Evolutionary conservation across 331 rosid species (phyloP).

Genomic region (Arachis monticola): DNA sequence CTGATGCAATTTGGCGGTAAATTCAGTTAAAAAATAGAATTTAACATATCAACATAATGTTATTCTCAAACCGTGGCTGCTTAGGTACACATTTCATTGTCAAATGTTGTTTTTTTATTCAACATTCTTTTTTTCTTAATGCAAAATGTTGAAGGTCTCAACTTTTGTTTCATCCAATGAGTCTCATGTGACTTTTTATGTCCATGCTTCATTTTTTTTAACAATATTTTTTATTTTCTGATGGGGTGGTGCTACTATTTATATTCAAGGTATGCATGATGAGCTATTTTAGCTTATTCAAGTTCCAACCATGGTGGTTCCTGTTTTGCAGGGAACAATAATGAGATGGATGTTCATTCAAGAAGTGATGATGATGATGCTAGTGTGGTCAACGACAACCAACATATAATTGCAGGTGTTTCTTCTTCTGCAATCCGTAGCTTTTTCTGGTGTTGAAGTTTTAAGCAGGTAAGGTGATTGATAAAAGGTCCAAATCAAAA

Average conservation of each 20-base stretch:
- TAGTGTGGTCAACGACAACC: neutral
- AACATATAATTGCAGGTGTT: constrained; percentile 20
- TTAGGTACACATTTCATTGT: constrained; percentile 55
- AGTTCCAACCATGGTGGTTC: constrained; percentile 37
- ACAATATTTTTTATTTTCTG: constrained; percentile 19
- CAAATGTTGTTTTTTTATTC: constrained; percentile 36
- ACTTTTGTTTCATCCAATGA: constrained; percentile 29
- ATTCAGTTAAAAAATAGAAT: constrained; percentile 43
- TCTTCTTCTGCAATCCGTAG: constrained; percentile 21
- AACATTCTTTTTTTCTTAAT: constrained; percentile 13
- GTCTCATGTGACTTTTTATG: constrained; percentile 32
- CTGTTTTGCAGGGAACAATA: constrained; percentile 41
- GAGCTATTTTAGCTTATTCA: constrained; percentile 21
- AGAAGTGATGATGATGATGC: constrained; percentile 12
- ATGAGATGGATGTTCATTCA: constrained; percentile 37
- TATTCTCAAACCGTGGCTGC: constrained; percentile 42
- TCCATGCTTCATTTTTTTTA: neutral
- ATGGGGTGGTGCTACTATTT: constrained; percentile 36
- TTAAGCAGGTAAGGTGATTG: constrained; percentile 18
- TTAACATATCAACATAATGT: constrained; percentile 30
- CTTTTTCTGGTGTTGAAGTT: constrained; percentile 6
- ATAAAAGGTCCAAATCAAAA: neutral
- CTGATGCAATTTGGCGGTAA: constrained; percentile 46
- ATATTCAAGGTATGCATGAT: constrained; percentile 22
- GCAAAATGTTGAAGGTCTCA: constrained; percentile 2